Evolutionary conservation across 768 basidiomycete genomes (phyloP).

Genomic region (Pleurotus giganteus): DNA sequence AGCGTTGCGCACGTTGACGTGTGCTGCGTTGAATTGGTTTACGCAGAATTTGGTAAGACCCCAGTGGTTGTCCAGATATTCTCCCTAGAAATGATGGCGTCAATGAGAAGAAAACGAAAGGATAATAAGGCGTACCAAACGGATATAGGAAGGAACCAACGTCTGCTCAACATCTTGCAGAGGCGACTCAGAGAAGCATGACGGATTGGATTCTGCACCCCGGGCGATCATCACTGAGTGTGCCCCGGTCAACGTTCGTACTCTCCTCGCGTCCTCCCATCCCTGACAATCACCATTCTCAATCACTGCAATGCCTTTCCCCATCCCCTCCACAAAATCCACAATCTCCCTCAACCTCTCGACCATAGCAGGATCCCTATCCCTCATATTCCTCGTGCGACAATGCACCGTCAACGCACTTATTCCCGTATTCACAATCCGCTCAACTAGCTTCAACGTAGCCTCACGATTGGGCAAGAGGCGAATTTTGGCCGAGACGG

Average conservation of each 20-base stretch:
- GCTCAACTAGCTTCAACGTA: constrained; percentile 85
- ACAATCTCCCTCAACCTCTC: constrained; percentile 83
- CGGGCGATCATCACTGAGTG: constrained; percentile 96
- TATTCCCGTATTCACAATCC: constrained; percentile 85
- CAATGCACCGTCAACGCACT: constrained; percentile 93
- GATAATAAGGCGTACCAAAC: constrained; percentile 46
- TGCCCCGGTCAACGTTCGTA: constrained; percentile 78
- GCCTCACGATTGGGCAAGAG: constrained; percentile 83
- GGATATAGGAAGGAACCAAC: constrained; percentile 71
- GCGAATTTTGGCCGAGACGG: constrained; percentile 94
- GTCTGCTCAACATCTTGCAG: constrained; percentile 66
- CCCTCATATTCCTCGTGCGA: constrained; percentile 89
- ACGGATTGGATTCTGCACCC: constrained; percentile 90
- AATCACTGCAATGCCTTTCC: constrained; percentile 80
- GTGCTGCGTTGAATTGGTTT: constrained; percentile 73
- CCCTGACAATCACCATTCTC: constrained; percentile 92
- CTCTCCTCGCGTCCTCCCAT: constrained; percentile 73
- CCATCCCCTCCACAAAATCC: constrained; percentile 72
- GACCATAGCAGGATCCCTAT: constrained; percentile 74
- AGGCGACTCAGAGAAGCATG: constrained; percentile 74
- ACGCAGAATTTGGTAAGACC: constrained; percentile 87
- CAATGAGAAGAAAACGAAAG: not conserved
- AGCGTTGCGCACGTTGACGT: constrained; percentile 52
- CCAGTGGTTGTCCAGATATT: constrained; percentile 79
- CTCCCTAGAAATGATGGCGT: constrained; percentile 41